Conservation (phyloP, 2,329 filamentous ascomycete genomes). For the Penicillium sp. region DNA sequence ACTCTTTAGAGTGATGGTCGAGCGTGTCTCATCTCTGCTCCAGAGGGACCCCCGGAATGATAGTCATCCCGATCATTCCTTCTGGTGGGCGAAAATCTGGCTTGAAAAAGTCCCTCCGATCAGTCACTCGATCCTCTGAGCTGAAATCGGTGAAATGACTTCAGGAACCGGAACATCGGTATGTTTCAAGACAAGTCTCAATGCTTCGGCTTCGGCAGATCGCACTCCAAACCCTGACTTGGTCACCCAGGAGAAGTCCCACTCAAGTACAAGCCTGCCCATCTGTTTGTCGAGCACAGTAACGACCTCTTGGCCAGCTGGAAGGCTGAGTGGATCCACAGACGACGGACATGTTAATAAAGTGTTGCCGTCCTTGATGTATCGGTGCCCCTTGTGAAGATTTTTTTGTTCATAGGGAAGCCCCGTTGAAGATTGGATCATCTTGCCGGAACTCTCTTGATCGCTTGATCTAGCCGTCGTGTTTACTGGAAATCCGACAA, state of each 20-base stretch:
- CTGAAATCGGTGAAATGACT: conserved; percentile 12
- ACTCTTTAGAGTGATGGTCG: conserved; percentile 20
- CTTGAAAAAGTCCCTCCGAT: background rate
- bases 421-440: conserved; percentile 3
- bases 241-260: conserved; percentile 16
- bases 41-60: conserved; percentile 17
- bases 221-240: conserved; percentile 20
- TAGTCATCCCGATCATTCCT: conserved; percentile 16
- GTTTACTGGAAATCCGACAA: too few species aligned
- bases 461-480: too few species aligned
- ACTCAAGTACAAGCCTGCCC: conserved; percentile 18
- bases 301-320: conserved; percentile 15
- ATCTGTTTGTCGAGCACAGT: conserved; percentile 15
- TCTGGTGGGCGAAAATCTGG: background rate
- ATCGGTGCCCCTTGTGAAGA: conserved; percentile 5
- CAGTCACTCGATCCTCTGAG: background rate
- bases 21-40: conserved; percentile 18
- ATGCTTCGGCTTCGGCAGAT: conserved; percentile 21
- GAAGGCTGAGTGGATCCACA: conserved; percentile 1
- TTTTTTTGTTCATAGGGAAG: conserved; percentile 4
- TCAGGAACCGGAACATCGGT: conserved; percentile 21
- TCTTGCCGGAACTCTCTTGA: too few species aligned
- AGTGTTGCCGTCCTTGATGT: conserved; percentile 8
- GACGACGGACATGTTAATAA: conserved; percentile 9
- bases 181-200: conserved; percentile 19